phyloP scores from a whole-genome alignment of 345 rosid species.

The Lepidium sativum region DNA sequence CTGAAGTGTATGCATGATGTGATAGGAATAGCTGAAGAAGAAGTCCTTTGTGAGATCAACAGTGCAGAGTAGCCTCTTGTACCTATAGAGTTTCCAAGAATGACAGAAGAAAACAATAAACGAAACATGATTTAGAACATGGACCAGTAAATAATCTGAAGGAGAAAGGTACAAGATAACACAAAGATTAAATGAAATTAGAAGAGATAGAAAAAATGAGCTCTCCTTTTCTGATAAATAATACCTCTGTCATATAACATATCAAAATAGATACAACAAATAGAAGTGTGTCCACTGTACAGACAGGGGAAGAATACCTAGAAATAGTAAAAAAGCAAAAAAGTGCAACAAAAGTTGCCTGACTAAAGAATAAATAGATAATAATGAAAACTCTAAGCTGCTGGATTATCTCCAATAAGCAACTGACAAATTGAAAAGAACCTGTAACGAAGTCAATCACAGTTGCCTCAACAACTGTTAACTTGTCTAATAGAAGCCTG shows the following conservation, averaged over 20 bases:
- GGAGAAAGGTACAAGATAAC: slow-evolving; percentile 9
- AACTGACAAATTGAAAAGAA: slow-evolving; percentile 16
- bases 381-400: slow-evolving; percentile 20
- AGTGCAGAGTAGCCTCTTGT: slow-evolving; percentile 90
- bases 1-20: slow-evolving; percentile 81
- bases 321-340: slow-evolving; percentile 40
- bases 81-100: slow-evolving; percentile 45
- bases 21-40: slow-evolving; percentile 94
- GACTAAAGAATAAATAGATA: slow-evolving; percentile 16
- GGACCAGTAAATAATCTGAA: slow-evolving; percentile 8
- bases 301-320: slow-evolving; percentile 41
- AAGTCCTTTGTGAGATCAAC: slow-evolving; percentile 96
- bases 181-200: slow-evolving; percentile 18
- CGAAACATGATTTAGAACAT: slow-evolving; percentile 28
- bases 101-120: slow-evolving; percentile 23
- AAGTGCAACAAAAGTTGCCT: slow-evolving; percentile 29
- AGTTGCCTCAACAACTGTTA: slow-evolving; percentile 38
- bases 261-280: slow-evolving; percentile 51
- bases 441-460: slow-evolving; percentile 16
- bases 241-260: slow-evolving; percentile 57
- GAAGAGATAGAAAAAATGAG: slow-evolving; percentile 22
- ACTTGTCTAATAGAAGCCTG: slow-evolving; percentile 34
- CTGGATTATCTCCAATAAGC: slow-evolving; percentile 13
- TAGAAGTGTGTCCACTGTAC: slow-evolving; percentile 55
- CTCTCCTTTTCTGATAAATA: slow-evolving; percentile 44